Conservation (phyloP, 1,139 yeast species). For the Kluyveromyces sp. region DNA sequence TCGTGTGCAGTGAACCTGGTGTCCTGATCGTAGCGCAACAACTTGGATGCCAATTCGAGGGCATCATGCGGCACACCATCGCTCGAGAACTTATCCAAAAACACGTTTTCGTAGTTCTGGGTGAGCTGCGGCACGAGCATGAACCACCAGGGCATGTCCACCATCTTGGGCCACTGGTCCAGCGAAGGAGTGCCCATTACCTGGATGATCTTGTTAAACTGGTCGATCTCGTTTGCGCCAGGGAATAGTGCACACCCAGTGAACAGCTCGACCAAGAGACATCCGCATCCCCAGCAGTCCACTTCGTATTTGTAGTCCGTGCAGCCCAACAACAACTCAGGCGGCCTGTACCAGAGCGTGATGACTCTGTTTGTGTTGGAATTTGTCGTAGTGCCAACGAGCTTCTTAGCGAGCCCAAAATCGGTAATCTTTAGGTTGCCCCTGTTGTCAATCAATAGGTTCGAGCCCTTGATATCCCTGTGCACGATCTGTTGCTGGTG, state of each 20-base stretch:
- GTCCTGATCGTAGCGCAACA: constrained; percentile 63
- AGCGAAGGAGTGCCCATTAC: constrained; percentile 80
- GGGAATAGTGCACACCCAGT: constrained; percentile 71
- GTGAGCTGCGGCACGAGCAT: constrained; percentile 53
- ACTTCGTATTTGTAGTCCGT: constrained; percentile 87
- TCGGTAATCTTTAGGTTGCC: constrained; percentile 85
- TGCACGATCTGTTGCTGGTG: constrained; percentile 78
- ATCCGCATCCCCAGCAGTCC: constrained; percentile 97
- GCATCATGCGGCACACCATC: constrained; percentile 39
- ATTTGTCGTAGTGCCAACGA: constrained; percentile 34
- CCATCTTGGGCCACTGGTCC: constrained; percentile 72
- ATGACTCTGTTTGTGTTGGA: constrained; percentile 89
- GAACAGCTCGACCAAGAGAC: constrained; percentile 76
- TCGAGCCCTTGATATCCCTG: constrained; percentile 92
- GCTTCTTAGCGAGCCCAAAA: constrained; percentile 85
- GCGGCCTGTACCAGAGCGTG: constrained; percentile 96
- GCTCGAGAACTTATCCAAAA: constrained; percentile 38
- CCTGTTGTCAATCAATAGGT: constrained; percentile 61
- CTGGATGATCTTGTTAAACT: constrained; percentile 65
- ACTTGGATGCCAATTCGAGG: constrained; percentile 53
- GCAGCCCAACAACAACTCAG: constrained; percentile 82
- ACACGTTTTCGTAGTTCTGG: constrained; percentile 36
- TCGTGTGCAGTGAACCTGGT: constrained; percentile 53
- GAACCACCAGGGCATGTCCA: constrained; percentile 85
- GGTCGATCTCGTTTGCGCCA: constrained; percentile 84